Evolutionary conservation across 2,329 filamentous ascomycete genomes (phyloP).

Genomic region (Aspergillus costaricaensis): DNA sequence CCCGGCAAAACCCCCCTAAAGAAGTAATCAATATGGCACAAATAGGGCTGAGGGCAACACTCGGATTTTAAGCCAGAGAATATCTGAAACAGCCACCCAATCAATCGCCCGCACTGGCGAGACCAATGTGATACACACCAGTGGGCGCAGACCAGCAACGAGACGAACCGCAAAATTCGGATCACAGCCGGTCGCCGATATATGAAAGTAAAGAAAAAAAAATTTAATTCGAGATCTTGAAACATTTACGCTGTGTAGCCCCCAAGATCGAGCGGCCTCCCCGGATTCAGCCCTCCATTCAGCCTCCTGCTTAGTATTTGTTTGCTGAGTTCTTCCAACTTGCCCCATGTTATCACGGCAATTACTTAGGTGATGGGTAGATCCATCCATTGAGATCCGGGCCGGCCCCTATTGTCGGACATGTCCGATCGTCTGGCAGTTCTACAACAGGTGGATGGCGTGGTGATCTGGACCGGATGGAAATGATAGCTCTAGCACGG

Average conservation of each 20-base stretch:
- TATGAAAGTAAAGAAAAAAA: neutral
- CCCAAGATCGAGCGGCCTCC: neutral
- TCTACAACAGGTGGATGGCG: neutral
- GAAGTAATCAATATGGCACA: neutral
- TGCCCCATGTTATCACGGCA: neutral
- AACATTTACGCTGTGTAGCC: neutral
- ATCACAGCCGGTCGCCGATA: conserved; percentile 3
- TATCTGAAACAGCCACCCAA: neutral
- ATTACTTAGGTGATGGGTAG: neutral
- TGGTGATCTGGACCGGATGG: neutral
- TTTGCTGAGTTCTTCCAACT: neutral
- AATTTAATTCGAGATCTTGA: neutral
- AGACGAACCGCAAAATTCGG: neutral
- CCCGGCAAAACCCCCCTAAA: neutral
- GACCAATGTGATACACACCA: neutral
- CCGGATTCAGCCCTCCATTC: neutral
- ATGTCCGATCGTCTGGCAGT: neutral
- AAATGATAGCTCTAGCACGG: neutral
- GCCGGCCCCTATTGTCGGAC: neutral
- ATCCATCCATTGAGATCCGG: neutral
- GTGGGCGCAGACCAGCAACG: neutral
- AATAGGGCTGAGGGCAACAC: neutral
- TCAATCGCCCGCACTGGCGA: neutral
- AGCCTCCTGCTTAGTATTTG: neutral
- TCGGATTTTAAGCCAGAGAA: neutral